A percentile compares a stretch with the other conserved stretches of the same genome.
Conservation (phyloP, 768 basidiomycete genomes). For the Boletellus sp. region DNA sequence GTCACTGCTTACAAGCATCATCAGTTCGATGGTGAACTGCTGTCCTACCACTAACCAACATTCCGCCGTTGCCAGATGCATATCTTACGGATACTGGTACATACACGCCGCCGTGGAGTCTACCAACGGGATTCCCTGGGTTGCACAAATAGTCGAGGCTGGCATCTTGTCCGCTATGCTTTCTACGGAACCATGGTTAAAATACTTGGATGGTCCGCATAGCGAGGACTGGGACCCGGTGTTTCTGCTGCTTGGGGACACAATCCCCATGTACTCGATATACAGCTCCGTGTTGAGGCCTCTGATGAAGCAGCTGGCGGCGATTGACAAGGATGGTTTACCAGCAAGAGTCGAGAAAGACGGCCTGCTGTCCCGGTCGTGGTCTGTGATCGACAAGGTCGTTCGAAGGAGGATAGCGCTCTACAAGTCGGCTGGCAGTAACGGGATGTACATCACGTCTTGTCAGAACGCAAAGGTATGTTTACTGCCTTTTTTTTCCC, state of each 20-base stretch:
- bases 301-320: slow-evolving; percentile 12
- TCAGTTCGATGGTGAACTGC: slow-evolving; percentile 13
- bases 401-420: slow-evolving; percentile 16
- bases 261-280: slow-evolving; percentile 28
- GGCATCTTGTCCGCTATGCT: slow-evolving; percentile 25
- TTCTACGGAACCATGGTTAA: slow-evolving; percentile 25
- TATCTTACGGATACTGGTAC: slow-evolving; percentile 31
- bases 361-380: slow-evolving; percentile 16
- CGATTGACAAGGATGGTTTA: slow-evolving; percentile 13
- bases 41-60: slow-evolving; percentile 3
- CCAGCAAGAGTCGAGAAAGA: slow-evolving; percentile 1
- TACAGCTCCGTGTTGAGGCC: slow-evolving; percentile 19
- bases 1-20: slow-evolving; percentile 12
- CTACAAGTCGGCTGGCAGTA: slow-evolving; percentile 2
- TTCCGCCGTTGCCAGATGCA: slow-evolving; percentile 18
- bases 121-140: slow-evolving; percentile 25
- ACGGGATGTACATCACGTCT: slow-evolving; percentile 17
- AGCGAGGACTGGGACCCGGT: slow-evolving; percentile 30
- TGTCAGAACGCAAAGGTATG: slow-evolving; percentile 27
- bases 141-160: slow-evolving; percentile 23
- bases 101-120: slow-evolving; percentile 23
- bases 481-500: background rate
- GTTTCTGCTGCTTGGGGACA: slow-evolving; percentile 19
- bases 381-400: slow-evolving; percentile 20
- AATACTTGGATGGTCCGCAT: slow-evolving; percentile 13